Base-by-base conservation (phyloP, 176 grass and related monocot species). In the Ensete ventricosum region DNA sequence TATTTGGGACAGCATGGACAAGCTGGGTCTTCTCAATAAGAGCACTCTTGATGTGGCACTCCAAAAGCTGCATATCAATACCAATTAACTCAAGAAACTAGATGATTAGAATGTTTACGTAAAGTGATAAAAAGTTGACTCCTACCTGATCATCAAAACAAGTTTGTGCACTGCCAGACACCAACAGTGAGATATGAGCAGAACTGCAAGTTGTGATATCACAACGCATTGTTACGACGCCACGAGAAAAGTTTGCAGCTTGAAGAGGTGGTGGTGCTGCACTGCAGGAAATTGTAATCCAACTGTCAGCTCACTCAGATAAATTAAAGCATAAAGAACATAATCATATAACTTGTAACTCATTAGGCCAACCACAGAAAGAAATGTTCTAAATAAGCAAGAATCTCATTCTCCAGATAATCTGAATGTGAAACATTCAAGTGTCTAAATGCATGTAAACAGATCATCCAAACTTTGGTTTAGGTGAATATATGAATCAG, bases 131-230 rank as follows among this genome's bases (percentile, higher is more conserved):
- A 64, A 53, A 3, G 8, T 51, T 8, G 10, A 57, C 2, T 68
- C 21, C 7, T 96, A 96, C 91, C 83, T 86, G 85, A 29, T 99
- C 90, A 63, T 99, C 90, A 82, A 99, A 99, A 87, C 95, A 99
- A 85, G 91, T 99, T n/a, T 99, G 95, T 64, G 95, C 90, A 53
- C 95, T 94, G 50, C 90, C 95, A 80, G 95, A 99, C 71, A 99
- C 95, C 0, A 99, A 78, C 48, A 99, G 85, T 55, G 95, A 99
- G 23, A 99, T 89, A 79, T 99, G 95, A 80, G 95, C 87, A 48
- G 76, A 86, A 87, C 95, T 99, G 72, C 83, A 89, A 51, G 95
- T 99, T 58, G 79, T 87, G 59, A 99, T 74, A 78, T 99, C 95
- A 64, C 95, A 99, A 24, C 95, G 90, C 95, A 99, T 99, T 9